phyloP scores from a whole-genome alignment of 805 yeast genomes.

The Candida nemodendra region DNA sequence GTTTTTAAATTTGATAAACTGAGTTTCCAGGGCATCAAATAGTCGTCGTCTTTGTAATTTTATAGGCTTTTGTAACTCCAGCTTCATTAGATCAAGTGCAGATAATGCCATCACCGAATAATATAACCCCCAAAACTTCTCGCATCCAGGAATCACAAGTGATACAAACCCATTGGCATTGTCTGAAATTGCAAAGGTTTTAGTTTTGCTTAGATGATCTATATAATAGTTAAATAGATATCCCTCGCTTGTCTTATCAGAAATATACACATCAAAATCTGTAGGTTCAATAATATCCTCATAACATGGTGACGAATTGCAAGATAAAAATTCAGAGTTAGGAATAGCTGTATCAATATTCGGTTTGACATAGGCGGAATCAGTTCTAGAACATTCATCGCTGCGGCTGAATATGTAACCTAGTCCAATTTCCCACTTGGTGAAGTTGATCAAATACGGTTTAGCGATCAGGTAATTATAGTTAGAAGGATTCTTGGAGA shows the following conservation, averaged over 20 bases:
- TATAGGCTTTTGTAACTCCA: slow-evolving; percentile 6
- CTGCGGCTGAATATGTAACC: slow-evolving; percentile 8
- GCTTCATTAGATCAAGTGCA: slow-evolving; percentile 24
- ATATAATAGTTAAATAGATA: slow-evolving; percentile 25
- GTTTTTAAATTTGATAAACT: slow-evolving; percentile 25
- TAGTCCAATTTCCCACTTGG: slow-evolving; percentile 14
- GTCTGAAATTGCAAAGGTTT: slow-evolving; percentile 21
- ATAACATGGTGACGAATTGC: neutral
- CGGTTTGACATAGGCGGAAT: neutral
- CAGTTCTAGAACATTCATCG: neutral
- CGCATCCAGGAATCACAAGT: slow-evolving; percentile 27
- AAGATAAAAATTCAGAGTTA: neutral
- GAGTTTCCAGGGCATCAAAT: slow-evolving; percentile 7
- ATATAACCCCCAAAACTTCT: slow-evolving; percentile 23
- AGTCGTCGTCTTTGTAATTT: slow-evolving; percentile 1
- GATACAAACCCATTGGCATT: slow-evolving; percentile 24
- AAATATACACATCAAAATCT: neutral
- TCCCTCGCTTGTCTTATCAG: slow-evolving; percentile 6
- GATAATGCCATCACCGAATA: slow-evolving; percentile 26
- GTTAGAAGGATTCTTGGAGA: neutral
- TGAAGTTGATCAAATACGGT: slow-evolving; percentile 11
- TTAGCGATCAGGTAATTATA: neutral
- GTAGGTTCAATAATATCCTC: slow-evolving; percentile 1
- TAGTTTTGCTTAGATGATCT: slow-evolving; percentile 20
- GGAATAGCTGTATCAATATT: neutral